phyloP scores from a whole-genome alignment of 2,329 filamentous ascomycete species.

The Xylariaceae sp. region DNA sequence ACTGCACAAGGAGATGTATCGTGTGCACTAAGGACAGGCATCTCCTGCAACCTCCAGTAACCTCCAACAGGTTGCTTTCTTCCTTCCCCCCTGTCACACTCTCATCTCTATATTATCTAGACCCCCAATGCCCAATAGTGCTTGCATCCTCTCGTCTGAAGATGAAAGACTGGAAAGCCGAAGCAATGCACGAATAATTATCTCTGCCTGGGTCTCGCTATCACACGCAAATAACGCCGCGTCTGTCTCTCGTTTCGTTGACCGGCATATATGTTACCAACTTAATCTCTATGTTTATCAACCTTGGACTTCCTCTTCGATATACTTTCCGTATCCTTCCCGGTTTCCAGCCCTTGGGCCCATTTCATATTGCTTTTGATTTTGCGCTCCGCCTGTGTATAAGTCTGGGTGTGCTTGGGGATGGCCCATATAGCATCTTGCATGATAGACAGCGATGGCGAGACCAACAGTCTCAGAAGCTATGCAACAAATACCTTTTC shows the following conservation, averaged over 20 bases:
- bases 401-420: conserved; percentile 21
- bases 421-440: conserved; percentile 62
- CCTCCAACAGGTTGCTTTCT: conserved; percentile 4
- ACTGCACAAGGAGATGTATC: conserved; percentile 18
- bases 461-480: conserved; percentile 34
- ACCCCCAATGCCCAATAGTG: conserved; percentile 20
- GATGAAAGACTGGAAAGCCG: conserved; percentile 4
- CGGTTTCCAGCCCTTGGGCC: conserved; percentile 28
- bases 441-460: conserved; percentile 45
- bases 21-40: conserved; percentile 23
- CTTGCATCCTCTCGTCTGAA: conserved; percentile 23
- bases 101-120: conserved; percentile 10
- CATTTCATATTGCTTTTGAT: conserved; percentile 20
- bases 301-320: conserved; percentile 27
- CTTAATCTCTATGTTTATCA: conserved; percentile 22
- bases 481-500: conserved; percentile 49
- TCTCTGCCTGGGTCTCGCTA: conserved; percentile 18
- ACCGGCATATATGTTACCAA: conserved; percentile 30
- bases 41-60: conserved; percentile 18
- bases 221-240: no score
- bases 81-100: conserved; percentile 13
- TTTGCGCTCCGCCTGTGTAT: conserved; percentile 26
- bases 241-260: conserved; percentile 18
- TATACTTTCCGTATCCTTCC: conserved; percentile 25
- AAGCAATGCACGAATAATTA: conserved; percentile 7